These are phyloP conservation scores for Desmodesmus armatus DNA, from an alignment of 139 green algal genomes.

Conservation along the genomic window DNA sequence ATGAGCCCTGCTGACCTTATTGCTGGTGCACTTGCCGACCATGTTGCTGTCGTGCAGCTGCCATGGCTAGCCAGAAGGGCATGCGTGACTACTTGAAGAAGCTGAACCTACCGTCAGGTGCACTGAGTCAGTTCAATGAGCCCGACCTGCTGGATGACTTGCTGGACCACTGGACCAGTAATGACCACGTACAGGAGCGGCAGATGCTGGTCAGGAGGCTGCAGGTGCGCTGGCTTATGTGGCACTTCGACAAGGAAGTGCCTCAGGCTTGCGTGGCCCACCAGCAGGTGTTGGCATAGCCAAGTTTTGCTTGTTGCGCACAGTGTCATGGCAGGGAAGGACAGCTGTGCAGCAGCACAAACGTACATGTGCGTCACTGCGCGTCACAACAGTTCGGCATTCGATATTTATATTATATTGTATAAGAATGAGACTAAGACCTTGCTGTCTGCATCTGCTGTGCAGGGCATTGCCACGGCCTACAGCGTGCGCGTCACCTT, in stretches of 20 bases:
- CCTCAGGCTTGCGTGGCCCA: no score
- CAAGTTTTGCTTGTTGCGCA: background rate
- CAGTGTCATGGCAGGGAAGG: background rate
- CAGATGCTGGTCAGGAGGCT: slow-evolving; percentile 49
- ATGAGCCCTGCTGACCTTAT: no score
- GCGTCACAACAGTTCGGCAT: background rate
- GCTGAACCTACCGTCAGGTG: background rate
- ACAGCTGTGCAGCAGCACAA: no score
- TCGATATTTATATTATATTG: background rate
- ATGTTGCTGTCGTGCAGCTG: slow-evolving; percentile 2
- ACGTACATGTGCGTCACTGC: background rate
- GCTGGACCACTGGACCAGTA: slow-evolving; percentile 70
- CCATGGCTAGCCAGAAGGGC: slow-evolving; percentile 1
- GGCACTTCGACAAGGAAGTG: no score
- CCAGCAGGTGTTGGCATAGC: background rate
- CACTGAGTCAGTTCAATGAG: slow-evolving; percentile 46
- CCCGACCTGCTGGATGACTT: slow-evolving; percentile 75
- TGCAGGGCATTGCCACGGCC: slow-evolving; percentile 18
- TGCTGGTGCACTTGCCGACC: no score
- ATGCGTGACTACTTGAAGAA: slow-evolving; percentile 3
- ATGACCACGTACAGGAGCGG: slow-evolving; percentile 53
- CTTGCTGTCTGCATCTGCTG: background rate
- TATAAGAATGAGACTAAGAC: background rate
- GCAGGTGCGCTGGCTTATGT: slow-evolving; percentile 45
- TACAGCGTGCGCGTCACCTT: slow-evolving; percentile 62